A percentile compares a stretch with the other conserved stretches of the same genome.
Evolutionary conservation across 805 yeast genomes (phyloP).

Genomic region (Ogataea angusta): DNA sequence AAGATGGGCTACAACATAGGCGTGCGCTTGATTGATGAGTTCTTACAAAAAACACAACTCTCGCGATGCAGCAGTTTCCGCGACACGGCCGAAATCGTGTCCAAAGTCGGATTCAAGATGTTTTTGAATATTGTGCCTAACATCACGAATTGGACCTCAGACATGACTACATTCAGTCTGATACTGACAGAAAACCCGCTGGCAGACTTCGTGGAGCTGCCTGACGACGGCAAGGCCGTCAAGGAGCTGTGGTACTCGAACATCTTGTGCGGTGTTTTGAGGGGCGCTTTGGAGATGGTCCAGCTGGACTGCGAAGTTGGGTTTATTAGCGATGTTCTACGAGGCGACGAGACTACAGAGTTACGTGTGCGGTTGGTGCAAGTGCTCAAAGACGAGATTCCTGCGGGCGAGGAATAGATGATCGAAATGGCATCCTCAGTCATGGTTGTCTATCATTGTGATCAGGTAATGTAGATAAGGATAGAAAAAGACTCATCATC

Average conservation of each 20-base stretch:
- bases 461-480: slow-evolving; percentile 40
- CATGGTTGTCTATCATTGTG: slow-evolving; percentile 19
- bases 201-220: slow-evolving; percentile 92
- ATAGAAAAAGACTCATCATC: slow-evolving; percentile 29
- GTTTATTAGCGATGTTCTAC: slow-evolving; percentile 74
- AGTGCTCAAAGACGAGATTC: slow-evolving; percentile 87
- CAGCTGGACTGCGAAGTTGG: slow-evolving; percentile 84
- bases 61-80: slow-evolving; percentile 75
- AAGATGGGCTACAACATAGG: slow-evolving; percentile 97
- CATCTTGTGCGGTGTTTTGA: slow-evolving; percentile 80
- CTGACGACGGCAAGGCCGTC: slow-evolving; percentile 67
- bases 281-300: slow-evolving; percentile 94
- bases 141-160: slow-evolving; percentile 65
- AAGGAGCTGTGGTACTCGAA: slow-evolving; percentile 91
- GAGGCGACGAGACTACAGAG: slow-evolving; percentile 83
- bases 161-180: slow-evolving; percentile 70
- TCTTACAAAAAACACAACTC: slow-evolving; percentile 81
- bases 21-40: slow-evolving; percentile 84
- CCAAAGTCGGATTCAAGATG: slow-evolving; percentile 86
- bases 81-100: slow-evolving; percentile 83
- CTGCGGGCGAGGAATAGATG: slow-evolving; percentile 82
- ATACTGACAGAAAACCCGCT: slow-evolving; percentile 82
- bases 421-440: slow-evolving; percentile 5
- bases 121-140: slow-evolving; percentile 80
- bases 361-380: slow-evolving; percentile 66